Conservation (phyloP, 1,284 basidiomycete species). For the Mycosarcoma mackinlayi region DNA sequence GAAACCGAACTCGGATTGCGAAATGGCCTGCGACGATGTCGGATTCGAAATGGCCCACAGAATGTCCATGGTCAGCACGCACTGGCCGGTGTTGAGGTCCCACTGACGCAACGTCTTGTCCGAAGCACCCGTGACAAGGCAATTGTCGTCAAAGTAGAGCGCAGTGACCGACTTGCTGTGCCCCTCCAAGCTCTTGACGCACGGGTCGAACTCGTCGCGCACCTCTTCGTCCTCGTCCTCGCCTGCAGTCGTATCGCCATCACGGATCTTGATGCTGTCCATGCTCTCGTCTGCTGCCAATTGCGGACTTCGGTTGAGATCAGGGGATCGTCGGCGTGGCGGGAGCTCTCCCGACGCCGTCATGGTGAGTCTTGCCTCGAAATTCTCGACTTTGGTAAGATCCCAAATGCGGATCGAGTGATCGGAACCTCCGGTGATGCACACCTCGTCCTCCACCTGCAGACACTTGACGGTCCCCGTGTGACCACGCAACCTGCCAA, state of each 20-base stretch:
- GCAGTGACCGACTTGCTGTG: constrained; percentile 92
- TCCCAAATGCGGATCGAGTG: constrained; percentile 74
- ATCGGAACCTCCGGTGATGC: constrained; percentile 89
- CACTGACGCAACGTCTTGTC: constrained; percentile 99
- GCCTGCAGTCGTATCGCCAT: constrained; percentile 26
- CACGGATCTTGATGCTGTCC: constrained; percentile 42
- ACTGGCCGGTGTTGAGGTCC: constrained; percentile 96
- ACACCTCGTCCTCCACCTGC: constrained; percentile 91
- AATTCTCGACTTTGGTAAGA: constrained; percentile 63
- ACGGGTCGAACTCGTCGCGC: constrained; percentile 71
- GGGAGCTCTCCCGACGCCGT: constrained; percentile 51
- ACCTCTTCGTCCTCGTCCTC: constrained; percentile 70
- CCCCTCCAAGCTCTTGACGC: constrained; percentile 83
- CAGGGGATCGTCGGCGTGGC: constrained; percentile 26
- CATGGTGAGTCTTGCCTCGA: constrained; percentile 54
- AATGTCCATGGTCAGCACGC: constrained; percentile 99
- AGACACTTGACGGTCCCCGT: constrained; percentile 78
- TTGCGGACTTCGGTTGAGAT: constrained; percentile 14
- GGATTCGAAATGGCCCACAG: constrained; percentile 98
- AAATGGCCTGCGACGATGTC: constrained; percentile 72
- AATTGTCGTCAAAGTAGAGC: constrained; percentile 93
- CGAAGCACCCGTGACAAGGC: constrained; percentile 93
- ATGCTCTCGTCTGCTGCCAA: constrained; percentile 34
- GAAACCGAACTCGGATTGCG: constrained; percentile 56
- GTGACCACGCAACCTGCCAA: constrained; percentile 63